A percentile compares a stretch with the other conserved stretches of the same genome.
Evolutionary conservation across 2,329 filamentous ascomycete genomes (phyloP).

Genomic region (Paraphoma sp.): DNA sequence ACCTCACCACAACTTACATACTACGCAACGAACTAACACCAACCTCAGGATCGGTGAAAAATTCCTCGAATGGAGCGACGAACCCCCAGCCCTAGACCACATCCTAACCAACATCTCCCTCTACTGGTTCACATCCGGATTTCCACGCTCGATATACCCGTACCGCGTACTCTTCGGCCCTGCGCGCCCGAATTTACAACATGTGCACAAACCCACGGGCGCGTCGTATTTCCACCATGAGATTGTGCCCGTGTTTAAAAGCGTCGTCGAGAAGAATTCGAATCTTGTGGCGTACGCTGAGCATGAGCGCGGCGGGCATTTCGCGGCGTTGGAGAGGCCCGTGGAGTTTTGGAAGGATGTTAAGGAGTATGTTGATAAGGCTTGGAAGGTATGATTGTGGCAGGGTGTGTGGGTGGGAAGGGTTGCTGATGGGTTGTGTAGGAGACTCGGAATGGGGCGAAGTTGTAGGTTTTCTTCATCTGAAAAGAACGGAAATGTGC

Average conservation of each 20-base stretch:
- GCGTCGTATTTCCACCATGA: slow-evolving; percentile 56
- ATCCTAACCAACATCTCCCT: slow-evolving; percentile 62
- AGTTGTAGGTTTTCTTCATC: not conserved
- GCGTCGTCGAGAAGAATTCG: slow-evolving; percentile 45
- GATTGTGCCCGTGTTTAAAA: slow-evolving; percentile 46
- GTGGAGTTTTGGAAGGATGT: slow-evolving; percentile 52
- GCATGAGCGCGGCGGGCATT: slow-evolving; percentile 61
- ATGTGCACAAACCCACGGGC: slow-evolving; percentile 49
- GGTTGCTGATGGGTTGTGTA: not conserved
- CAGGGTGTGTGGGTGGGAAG: no score
- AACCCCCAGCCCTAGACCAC: slow-evolving; percentile 44
- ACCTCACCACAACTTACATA: not conserved
- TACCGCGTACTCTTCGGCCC: slow-evolving; percentile 50
- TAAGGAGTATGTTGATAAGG: slow-evolving; percentile 52
- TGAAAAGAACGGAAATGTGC: no score
- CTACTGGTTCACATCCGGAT: slow-evolving; percentile 62
- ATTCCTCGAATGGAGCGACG: slow-evolving; percentile 62
- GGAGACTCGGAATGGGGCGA: not conserved
- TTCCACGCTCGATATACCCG: slow-evolving; percentile 57
- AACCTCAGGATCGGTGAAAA: slow-evolving; percentile 61
- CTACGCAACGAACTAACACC: slow-evolving; percentile 2
- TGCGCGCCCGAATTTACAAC: not conserved
- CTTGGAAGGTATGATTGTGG: slow-evolving; percentile 40
- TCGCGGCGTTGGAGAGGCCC: slow-evolving; percentile 58
- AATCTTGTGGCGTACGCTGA: slow-evolving; percentile 48